Evolutionary conservation across 257 asterid species (phyloP).

Genomic region (Solanum corneliomulleri): DNA sequence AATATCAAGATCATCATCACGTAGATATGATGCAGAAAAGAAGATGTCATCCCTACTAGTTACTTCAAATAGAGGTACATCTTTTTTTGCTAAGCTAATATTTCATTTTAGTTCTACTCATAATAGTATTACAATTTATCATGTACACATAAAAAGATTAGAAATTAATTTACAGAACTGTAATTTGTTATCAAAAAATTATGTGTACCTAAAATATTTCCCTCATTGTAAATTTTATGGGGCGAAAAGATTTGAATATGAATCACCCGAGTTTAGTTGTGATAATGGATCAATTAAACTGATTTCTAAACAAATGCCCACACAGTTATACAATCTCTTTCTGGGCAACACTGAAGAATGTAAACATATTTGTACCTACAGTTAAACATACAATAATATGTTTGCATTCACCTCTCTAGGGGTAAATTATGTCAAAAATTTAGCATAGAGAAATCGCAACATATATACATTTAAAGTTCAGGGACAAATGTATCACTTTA

Average conservation of each 20-base stretch:
- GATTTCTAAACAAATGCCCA: no score
- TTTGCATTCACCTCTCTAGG: neutral
- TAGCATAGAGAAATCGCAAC: neutral
- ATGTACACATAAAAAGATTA: neutral
- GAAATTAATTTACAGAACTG: neutral
- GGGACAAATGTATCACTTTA: neutral
- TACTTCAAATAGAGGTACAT: neutral
- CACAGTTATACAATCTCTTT: no score
- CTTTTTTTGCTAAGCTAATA: neutral
- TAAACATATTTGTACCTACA: no score
- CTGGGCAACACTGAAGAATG: no score
- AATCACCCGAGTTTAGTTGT: no score
- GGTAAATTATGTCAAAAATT: neutral
- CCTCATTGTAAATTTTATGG: no score
- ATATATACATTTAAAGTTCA: neutral
- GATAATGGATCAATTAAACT: no score
- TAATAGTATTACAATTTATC: neutral
- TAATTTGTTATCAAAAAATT: neutral
- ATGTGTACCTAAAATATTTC: no score
- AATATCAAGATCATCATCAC: neutral
- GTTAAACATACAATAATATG: neutral
- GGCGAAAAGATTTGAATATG: neutral
- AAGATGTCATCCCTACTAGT: neutral
- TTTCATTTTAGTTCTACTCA: neutral
- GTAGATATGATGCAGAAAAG: neutral